These are phyloP conservation scores for Pelargonium myrrhifolium DNA, from an alignment of 441 rosid genomes.

Conservation along the genomic window DNA sequence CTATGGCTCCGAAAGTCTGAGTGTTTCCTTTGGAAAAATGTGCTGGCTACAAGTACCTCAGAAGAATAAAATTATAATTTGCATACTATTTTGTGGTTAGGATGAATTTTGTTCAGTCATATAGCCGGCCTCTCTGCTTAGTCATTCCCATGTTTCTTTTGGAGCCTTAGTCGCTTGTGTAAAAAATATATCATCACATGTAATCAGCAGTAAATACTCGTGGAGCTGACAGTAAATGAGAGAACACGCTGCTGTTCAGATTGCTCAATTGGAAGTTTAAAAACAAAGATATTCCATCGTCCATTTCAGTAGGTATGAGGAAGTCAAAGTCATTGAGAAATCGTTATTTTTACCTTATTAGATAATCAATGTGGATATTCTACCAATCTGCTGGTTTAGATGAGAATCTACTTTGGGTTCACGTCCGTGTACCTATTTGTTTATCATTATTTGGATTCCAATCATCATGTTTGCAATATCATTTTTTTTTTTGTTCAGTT, in stretches of 20 bases:
- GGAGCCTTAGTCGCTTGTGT: no score
- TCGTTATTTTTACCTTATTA: neutral
- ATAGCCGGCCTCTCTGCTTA: neutral
- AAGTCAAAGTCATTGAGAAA: neutral
- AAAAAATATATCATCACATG: no score
- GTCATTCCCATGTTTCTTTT: neutral
- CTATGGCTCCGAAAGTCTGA: neutral
- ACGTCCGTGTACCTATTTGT: neutral
- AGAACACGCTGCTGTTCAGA: neutral
- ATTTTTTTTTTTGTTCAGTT: neutral
- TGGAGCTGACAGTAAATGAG: neutral
- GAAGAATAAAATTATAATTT: no score
- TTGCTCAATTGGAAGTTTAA: neutral
- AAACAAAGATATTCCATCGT: neutral
- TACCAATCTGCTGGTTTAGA: neutral
- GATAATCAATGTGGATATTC: neutral
- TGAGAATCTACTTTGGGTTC: neutral
- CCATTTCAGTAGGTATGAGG: neutral
- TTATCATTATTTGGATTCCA: neutral
- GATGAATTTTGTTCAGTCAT: neutral
- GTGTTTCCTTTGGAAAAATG: neutral
- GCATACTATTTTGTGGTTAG: no score
- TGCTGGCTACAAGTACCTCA: neutral
- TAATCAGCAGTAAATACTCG: neutral
- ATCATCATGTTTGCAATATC: neutral